These are phyloP conservation scores for Phascolomyces articulosus DNA, from an alignment of 371 early-diverging fungal genomes.

Conservation along the genomic window DNA sequence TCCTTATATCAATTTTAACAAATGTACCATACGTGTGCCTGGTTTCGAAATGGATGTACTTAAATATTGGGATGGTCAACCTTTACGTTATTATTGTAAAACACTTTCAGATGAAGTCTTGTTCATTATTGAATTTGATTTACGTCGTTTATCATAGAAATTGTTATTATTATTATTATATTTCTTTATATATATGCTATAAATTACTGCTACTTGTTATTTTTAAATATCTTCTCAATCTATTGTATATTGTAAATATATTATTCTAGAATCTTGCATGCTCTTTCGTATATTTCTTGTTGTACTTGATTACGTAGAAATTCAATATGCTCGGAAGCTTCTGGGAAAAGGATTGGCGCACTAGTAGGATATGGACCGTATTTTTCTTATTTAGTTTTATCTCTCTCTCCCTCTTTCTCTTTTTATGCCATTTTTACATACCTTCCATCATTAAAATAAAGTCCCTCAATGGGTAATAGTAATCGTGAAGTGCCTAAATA, in stretches of 20 bases:
- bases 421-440: conserved; percentile 6
- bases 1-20: conserved; percentile 64
- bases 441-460: conserved; percentile 41
- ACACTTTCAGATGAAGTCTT: conserved; percentile 52
- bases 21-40: conserved; percentile 45
- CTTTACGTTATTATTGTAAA: conserved; percentile 60
- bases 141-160: conserved; percentile 22
- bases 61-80: conserved; percentile 75
- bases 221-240: no score
- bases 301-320: conserved; percentile 31
- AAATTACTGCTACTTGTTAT: no score
- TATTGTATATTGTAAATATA: no score
- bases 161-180: no score
- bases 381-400: no score
- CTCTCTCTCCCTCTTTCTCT: not conserved
- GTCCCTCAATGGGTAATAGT: conserved; percentile 52
- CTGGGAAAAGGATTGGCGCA: conserved; percentile 32
- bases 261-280: conserved; percentile 15
- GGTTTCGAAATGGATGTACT: conserved; percentile 61
- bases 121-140: conserved; percentile 63
- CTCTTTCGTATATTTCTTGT: conserved; percentile 29
- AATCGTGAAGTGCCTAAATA: conserved; percentile 53
- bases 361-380: conserved; percentile 4
- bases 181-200: not conserved
- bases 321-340: conserved; percentile 30